Conservation (phyloP, 2,329 filamentous ascomycete species). For the Pezizomycotina sp. region DNA sequence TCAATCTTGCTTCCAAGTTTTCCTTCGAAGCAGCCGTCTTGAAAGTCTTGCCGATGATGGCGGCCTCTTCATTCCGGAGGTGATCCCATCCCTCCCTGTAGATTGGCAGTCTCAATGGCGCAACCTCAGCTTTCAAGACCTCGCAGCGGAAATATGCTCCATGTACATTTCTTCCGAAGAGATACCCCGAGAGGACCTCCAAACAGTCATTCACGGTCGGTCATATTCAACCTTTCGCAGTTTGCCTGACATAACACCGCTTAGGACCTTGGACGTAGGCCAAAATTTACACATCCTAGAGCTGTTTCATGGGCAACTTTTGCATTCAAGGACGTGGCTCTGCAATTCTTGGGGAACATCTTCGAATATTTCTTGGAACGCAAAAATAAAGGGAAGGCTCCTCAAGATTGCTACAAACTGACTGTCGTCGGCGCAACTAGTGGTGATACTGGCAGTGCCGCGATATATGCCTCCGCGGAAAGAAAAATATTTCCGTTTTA, state of each 20-base stretch:
- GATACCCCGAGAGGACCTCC: constrained; percentile 65
- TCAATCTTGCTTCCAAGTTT: constrained; percentile 37
- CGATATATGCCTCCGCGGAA: constrained; percentile 84
- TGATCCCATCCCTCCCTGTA: constrained; percentile 48
- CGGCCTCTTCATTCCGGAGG: constrained; percentile 75
- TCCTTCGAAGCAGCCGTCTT: constrained; percentile 84
- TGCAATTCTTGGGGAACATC: constrained; percentile 91
- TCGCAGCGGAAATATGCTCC: constrained; percentile 70
- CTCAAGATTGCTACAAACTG: constrained; percentile 46
- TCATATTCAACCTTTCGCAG: constrained; percentile 83
- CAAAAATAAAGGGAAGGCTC: constrained; percentile 50
- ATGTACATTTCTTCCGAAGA: constrained; percentile 74
- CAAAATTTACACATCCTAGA: constrained; percentile 73
- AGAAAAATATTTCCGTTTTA: constrained; percentile 97
- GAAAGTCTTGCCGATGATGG: constrained; percentile 72
- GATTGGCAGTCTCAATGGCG: constrained; percentile 58
- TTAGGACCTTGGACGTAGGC: constrained; percentile 54
- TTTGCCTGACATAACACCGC: constrained; percentile 58
- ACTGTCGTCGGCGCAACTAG: constrained; percentile 77
- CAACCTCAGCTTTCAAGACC: constrained; percentile 59
- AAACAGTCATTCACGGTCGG: constrained; percentile 61
- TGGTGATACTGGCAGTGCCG: constrained; percentile 81
- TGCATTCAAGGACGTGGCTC: constrained; percentile 85
- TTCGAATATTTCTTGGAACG: constrained; percentile 75
- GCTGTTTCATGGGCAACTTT: constrained; percentile 90